Evolutionary conservation across 1,284 basidiomycete species (phyloP).

Genomic region (Trametes versicolor): DNA sequence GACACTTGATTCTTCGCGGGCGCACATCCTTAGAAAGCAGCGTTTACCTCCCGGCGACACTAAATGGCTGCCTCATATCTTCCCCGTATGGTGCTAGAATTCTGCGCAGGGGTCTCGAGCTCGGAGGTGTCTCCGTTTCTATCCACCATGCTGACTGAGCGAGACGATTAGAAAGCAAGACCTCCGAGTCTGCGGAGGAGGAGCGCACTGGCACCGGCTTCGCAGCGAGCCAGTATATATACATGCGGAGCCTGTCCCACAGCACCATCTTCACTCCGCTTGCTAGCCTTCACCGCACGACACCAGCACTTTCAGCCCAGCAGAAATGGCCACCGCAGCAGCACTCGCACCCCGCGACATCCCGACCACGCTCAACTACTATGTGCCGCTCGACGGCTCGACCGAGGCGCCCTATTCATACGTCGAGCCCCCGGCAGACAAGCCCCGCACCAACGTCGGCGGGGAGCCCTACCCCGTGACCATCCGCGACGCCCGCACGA

Average conservation of each 20-base stretch:
- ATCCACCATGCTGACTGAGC: background rate
- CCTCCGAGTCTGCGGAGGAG: background rate
- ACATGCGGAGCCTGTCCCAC: background rate
- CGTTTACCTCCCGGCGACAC: background rate
- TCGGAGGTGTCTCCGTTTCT: background rate
- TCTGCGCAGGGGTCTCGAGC: slow-evolving; percentile 7
- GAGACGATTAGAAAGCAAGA: slow-evolving; percentile 1
- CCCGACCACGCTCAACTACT: slow-evolving; percentile 44
- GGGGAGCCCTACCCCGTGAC: slow-evolving; percentile 36
- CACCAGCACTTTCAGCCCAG: background rate
- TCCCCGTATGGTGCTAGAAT: slow-evolving; percentile 14
- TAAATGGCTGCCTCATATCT: slow-evolving; percentile 11
- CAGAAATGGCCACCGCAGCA: slow-evolving; percentile 42
- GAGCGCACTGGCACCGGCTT: background rate
- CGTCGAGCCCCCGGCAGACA: slow-evolving; percentile 36
- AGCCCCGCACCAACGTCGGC: slow-evolving; percentile 38
- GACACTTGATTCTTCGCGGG: slow-evolving; percentile 8
- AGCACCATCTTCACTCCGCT: background rate
- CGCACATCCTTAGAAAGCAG: slow-evolving; percentile 5
- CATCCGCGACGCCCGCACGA: slow-evolving; percentile 45
- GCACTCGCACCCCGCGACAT: slow-evolving; percentile 43
- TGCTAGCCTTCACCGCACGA: background rate
- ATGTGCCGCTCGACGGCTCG: slow-evolving; percentile 31
- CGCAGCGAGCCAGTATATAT: background rate
- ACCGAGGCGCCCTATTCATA: slow-evolving; percentile 41